Evolutionary conservation across 768 basidiomycete species (phyloP), one percentile per base, ranked within the genome.

Genomic region (Boletus rubropictus): DNA sequence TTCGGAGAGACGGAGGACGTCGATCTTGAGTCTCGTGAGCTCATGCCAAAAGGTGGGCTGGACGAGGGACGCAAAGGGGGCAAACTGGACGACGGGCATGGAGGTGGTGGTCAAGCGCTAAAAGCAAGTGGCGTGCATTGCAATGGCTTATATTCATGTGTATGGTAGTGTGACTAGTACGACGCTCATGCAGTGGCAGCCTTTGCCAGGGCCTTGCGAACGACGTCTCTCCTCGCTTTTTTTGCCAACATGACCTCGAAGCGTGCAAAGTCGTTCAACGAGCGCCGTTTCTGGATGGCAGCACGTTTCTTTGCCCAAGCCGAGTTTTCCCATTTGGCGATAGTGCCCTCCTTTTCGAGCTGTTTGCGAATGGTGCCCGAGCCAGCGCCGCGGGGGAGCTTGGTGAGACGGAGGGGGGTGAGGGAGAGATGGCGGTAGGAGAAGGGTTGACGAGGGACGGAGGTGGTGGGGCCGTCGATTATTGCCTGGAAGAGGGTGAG

Each of bases 11-110:
- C 81, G 81, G 34, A 94, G 80, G 12, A 89, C 82, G 63, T 97
- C 91, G 59, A 99, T 82, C 76, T 99, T 99, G 69, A 92, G 69
- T 24, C 77, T 70, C 2, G 89, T 88, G 33, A 99, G 84, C 42
- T 84, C 80, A 55, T 95, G 88, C 93, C 94, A 99, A 66, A 98
- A 92, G 3, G 82, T 76, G 1, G 96, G 94, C 51, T 91, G 84
- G 2, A 96, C 86, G 36, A 88, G 75, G 7, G 92, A 92, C 5
- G 84, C 74, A 57, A 98, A 83, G 0, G 94, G 93, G 35, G 84
- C 74, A 62, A 99, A 98, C 66, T 96, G 92, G 21, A 98, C 77
- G 58, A 87, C 75, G 18, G 74, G 61, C 76, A 76, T 76, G 41
- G 41, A 29, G 39, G 14, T 9, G 31, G 29, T 35, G 21, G 25